These are phyloP conservation scores for Elsinoe perseae DNA, from an alignment of 2,329 filamentous ascomycete genomes.

Conservation along the genomic window DNA sequence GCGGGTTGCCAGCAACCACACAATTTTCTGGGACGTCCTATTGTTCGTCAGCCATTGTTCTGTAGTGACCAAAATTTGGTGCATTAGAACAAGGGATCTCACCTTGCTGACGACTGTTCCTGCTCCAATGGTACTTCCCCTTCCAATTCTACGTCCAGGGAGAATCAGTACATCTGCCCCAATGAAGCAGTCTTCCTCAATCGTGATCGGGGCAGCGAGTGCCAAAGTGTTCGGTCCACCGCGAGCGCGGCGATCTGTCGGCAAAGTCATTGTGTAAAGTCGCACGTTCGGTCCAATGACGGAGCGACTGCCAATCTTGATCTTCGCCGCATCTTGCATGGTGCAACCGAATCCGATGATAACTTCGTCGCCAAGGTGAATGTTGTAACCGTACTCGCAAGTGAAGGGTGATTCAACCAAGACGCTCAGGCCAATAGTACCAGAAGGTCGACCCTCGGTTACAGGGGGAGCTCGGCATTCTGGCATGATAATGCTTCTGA, in stretches of 20 bases:
- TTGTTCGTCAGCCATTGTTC: constrained; percentile 1
- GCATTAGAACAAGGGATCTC: constrained; percentile 24
- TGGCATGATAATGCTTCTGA: constrained; percentile 64
- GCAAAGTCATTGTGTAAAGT: constrained; percentile 68
- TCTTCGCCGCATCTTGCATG: constrained; percentile 76
- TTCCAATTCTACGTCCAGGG: constrained; percentile 48
- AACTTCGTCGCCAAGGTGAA: constrained; percentile 77
- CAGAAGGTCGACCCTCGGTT: constrained; percentile 45
- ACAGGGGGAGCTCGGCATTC: constrained; percentile 36
- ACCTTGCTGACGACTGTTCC: constrained; percentile 50
- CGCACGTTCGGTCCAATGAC: constrained; percentile 71
- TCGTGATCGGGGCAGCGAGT: constrained; percentile 61
- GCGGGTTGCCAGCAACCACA: constrained; percentile 42
- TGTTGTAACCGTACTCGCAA: constrained; percentile 95
- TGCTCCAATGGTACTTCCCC: constrained; percentile 46
- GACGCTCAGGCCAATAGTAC: constrained; percentile 64
- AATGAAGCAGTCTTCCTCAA: constrained; percentile 65
- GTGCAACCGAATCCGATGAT: constrained; percentile 75
- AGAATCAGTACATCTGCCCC: constrained; percentile 55
- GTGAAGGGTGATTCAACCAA: constrained; percentile 81
- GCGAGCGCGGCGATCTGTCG: constrained; percentile 63
- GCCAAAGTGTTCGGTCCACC: constrained; percentile 67
- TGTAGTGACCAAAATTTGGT: background rate
- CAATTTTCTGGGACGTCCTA: constrained; percentile 42
- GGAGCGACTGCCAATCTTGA: constrained; percentile 70